Base-by-base conservation (phyloP, 768 basidiomycete genomes). In the Coprinopsis sp. region DNA sequence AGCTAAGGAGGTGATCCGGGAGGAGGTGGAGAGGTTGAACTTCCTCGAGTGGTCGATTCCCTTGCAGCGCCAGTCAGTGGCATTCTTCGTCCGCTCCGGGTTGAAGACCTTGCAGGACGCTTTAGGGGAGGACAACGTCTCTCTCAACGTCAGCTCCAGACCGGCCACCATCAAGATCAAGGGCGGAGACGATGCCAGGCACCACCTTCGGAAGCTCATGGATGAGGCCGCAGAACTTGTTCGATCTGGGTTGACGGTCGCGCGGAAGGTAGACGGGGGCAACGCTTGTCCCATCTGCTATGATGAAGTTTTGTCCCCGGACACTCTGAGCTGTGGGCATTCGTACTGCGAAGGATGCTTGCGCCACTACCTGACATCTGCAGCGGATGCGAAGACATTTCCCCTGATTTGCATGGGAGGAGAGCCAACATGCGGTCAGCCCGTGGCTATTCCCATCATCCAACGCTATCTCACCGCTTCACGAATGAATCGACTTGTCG, bases 401-500 rank as follows among this genome's bases (percentile, higher is more conserved):
- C 86, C 86, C 0, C 59, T 88, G 5, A 67, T 57, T 10, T 89
- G 87, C 55, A 72, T 86, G 36, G 86, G 82, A 1, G 63, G 79
- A 50, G 76, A 76, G 1, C 78, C 71, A 4, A 66, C 62, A 7
- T 89, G 87, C 54, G 64, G 69, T 4, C 56, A 63, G 13, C 70
- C 65, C n/a, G 71, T 89, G 21, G 63, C 87, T 2, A 69, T 85
- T 24, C 64, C 68, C 5, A 55, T 74, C 29, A 77, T 83, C 22
- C 72, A 70, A 39, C 67, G 67, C 21, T 67, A 85, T 27, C 64
- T 88, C 8, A 57, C 74, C 0, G 64, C 70, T 0, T 61, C 65
- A 0, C 71, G 79, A 6, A 83, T 83, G 54, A 66, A 72, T 22
- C 63, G 66, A 1, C 64, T 88, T 38, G 57, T 78, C n/a, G 71